phyloP scores from a whole-genome alignment of 345 rosid genomes.

The Hypericum androsaemum region DNA sequence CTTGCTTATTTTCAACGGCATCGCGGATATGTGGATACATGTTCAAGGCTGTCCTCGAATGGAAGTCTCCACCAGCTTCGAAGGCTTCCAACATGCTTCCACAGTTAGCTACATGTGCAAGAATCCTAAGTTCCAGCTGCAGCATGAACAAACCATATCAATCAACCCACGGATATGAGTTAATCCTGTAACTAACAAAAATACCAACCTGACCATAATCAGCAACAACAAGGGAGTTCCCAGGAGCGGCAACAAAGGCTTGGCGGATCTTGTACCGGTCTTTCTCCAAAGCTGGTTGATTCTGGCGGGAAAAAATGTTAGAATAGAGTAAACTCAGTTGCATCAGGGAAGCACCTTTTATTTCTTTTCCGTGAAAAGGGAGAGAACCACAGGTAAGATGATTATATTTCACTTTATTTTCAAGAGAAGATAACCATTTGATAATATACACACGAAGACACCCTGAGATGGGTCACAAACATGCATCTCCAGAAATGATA shows the following conservation, averaged over 20 bases:
- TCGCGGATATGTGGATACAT: conserved; percentile 89
- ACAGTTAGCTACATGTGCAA: conserved; percentile 89
- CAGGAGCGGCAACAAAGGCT: conserved; percentile 88
- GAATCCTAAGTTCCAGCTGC: conserved; percentile 95
- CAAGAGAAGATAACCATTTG: too few species aligned
- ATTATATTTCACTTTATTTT: too few species aligned
- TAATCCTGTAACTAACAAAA: conserved; percentile 6
- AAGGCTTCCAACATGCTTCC: conserved; percentile 96
- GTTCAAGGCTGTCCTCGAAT: conserved; percentile 95
- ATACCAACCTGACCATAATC: conserved; percentile 90
- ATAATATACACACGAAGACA: too few species aligned
- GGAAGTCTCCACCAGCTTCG: conserved; percentile 95
- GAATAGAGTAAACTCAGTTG: background rate
- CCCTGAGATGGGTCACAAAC: too few species aligned
- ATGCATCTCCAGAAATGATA: too few species aligned
- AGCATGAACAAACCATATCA: conserved; percentile 17
- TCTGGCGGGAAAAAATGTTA: conserved; percentile 33
- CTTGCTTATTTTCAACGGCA: conserved; percentile 59
- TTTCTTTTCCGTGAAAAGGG: too few species aligned
- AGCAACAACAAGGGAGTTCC: conserved; percentile 90
- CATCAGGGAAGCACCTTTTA: background rate
- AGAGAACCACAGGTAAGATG: too few species aligned
- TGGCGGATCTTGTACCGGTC: conserved; percentile 96
- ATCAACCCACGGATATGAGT: conserved; percentile 11
- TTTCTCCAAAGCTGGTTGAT: conserved; percentile 98